Evolutionary conservation across 352 stramenopile species (phyloP).

Genomic region (Globisporangium heterothallicum): DNA sequence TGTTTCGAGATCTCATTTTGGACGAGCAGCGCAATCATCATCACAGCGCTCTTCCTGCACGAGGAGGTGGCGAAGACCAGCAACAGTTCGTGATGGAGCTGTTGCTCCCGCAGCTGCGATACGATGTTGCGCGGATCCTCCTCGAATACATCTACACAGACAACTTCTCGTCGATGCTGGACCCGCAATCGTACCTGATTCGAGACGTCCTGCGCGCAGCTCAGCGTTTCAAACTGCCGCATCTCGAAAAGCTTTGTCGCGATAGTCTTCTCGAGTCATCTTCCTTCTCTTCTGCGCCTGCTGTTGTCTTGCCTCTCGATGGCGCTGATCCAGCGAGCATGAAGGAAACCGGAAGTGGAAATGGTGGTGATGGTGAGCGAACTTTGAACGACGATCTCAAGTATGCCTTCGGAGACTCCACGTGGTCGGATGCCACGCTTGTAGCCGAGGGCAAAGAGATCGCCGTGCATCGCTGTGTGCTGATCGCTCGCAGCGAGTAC

Average conservation of each 20-base stretch:
- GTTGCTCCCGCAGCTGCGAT: constrained; percentile 39
- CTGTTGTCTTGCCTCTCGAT: constrained; percentile 1
- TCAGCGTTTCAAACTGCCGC: constrained; percentile 30
- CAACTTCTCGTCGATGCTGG: constrained; percentile 39
- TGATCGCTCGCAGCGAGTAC: constrained; percentile 61
- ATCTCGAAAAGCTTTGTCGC: constrained; percentile 36
- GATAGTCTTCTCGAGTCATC: constrained; percentile 18
- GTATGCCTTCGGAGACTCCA: constrained; percentile 36
- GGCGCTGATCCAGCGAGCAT: not conserved
- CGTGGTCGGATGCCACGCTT: constrained; percentile 52
- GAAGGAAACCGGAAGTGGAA: constrained; percentile 10
- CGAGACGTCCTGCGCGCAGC: constrained; percentile 56
- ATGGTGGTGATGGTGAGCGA: constrained; percentile 11
- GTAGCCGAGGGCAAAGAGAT: constrained; percentile 39
- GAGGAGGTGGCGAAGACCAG: not conserved
- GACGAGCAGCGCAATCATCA: constrained; percentile 30
- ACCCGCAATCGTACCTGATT: constrained; percentile 43
- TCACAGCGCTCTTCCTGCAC: not conserved
- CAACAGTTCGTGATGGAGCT: constrained; percentile 26
- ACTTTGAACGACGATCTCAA: constrained; percentile 40
- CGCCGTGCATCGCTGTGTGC: constrained; percentile 51
- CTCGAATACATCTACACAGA: constrained; percentile 78
- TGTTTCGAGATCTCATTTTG: constrained; percentile 50
- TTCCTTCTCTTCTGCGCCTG: constrained; percentile 10
- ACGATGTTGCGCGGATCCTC: constrained; percentile 45